Base-by-base conservation (phyloP, 208 protist genomes). In the Trichomonas tenax region DNA sequence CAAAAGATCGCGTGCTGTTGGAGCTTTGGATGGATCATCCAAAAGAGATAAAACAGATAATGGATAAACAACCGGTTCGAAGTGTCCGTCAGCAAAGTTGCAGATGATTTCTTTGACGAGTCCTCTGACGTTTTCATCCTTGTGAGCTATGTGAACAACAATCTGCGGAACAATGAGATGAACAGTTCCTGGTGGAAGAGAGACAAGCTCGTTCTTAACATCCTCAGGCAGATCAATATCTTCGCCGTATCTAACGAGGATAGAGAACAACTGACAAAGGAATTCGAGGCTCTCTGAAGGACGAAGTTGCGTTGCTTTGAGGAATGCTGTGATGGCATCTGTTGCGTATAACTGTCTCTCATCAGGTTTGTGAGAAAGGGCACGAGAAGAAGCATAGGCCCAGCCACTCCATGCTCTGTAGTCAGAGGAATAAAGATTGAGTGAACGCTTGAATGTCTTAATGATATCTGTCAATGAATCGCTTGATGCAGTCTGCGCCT, bases 141-240 rank as follows among this genome's bases (percentile, higher is more conserved):
- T 51, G n/a, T 93, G 86, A 4, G 86, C 86, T 17, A 93, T 93
- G n/a, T 93, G 86, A 0, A 93, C 86, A 38, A 93, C 86, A 51
- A 93, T 93, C 51, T 93, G 86, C 45, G 86, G 86, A 21, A 93
- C n/a, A 40, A 93, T 93, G 36, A 48, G 31, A 6, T 58, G 11
- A 4, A 93, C 31, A 38, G 36, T 93, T 48, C 40, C 23, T 38
- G 86, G 44, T 21, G 86, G 44, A 51, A 93, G 44, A 10, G 41
- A 23, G n/a, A 93, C 26, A 34, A 93, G 26, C 0, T 51, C 86
- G 17, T 93, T 93, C n/a, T 58, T 51, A 15, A 93, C 44, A 58
- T 48, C 14, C 38, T 93, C 44, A 23, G 86, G 86, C 1, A 93
- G n/a, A 26, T 38, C 17, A 38, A 93, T 44, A 8, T 51, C 44